Base-by-base conservation (phyloP, 257 asterid genomes). In the Haberlea rhodopensis region DNA sequence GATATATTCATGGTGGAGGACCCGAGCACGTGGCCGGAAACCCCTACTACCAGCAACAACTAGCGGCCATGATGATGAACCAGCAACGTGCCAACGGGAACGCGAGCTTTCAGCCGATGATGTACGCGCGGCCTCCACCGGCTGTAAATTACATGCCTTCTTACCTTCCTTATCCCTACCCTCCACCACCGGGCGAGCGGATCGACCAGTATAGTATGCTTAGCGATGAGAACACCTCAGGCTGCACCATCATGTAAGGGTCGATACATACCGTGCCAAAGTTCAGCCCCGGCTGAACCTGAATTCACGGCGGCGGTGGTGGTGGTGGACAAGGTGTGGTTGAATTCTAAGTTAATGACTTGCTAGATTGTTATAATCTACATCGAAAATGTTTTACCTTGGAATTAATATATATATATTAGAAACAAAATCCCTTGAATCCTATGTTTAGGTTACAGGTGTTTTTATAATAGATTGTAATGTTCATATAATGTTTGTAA, bases 41-140 rank as follows among this genome's bases (percentile, higher is more conserved):
- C 75, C 95, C 92, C 2, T 71, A 69, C 73, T 70, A 76, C 22
- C 97, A 89, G 40, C 96, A 73, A 8, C 83, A 90, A 60, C 26
- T 87, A 76, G 91, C 95, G 1, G 88, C 96, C 99, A 85, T 40
- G n/a, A n/a, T n/a, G n/a, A n/a, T n/a, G n/a, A n/a, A n/a, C n/a
- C n/a, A n/a, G n/a, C n/a, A n/a, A n/a, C 84, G 90, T 22, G 96
- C 82, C 8, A 76, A 75, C 0, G 98, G 97, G 22, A 87, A 89
- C 29, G 99, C 89, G 75, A 74, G 99, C 85, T 92, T 87, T 52
- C 99, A 92, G 74, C 99, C 90, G 2, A 92, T 89, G 99, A 87
- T 89, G 94, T 92, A 89, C 25, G 97, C 96, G 1, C 80, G 96
- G 15, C 96, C 96, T 1, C 91, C 97, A 0, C 91, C 99, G 0